phyloP scores from a whole-genome alignment of 1,284 basidiomycete species.

The Ceratorhiza oryzae-sativae region DNA sequence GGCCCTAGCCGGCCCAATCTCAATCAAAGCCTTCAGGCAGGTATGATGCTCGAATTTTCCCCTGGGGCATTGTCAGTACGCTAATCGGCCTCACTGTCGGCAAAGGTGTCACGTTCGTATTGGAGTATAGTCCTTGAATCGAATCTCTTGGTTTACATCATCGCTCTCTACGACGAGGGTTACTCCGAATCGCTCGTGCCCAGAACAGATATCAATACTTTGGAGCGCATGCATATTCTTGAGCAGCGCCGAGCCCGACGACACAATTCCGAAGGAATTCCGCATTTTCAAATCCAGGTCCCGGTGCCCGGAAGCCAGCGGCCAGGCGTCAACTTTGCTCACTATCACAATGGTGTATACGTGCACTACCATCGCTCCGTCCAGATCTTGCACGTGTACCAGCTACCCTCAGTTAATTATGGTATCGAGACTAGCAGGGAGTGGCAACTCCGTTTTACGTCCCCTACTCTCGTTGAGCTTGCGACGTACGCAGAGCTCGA shows the following conservation, averaged over 20 bases:
- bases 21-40: not conserved
- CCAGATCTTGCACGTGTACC: not conserved
- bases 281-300: not conserved
- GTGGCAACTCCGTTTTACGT: not conserved
- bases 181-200: not conserved
- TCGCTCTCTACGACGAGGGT: constrained; percentile 2
- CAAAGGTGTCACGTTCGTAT: not conserved
- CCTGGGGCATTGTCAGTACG: not conserved
- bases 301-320: not conserved
- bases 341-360: constrained; percentile 7
- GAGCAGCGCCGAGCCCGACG: not conserved
- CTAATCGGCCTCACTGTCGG: no score
- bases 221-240: not conserved
- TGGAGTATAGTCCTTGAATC: not conserved
- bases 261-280: not conserved
- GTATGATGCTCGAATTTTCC: not conserved
- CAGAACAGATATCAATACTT: not conserved
- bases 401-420: not conserved
- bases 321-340: not conserved
- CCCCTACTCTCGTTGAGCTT: not conserved
- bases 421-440: not conserved
- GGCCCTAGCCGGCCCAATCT: not conserved
- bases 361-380: not conserved
- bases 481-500: not conserved
- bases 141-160: not conserved